Conservation (phyloP, 257 asterid species). For the Haberlea rhodopensis region DNA sequence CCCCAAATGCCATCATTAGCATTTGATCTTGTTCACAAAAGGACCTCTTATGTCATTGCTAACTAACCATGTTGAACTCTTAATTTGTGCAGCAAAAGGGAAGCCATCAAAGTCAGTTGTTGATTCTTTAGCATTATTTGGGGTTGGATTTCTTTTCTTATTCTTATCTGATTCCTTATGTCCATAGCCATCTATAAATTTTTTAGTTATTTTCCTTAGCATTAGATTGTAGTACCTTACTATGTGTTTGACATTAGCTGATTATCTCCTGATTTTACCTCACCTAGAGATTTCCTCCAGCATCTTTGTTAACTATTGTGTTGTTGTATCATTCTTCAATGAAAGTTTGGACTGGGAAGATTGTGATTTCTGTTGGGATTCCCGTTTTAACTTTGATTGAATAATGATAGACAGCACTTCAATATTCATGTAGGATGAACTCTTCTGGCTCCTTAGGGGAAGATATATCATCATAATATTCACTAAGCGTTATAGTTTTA, state of each 20-base stretch:
- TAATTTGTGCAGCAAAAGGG: slow-evolving; percentile 72
- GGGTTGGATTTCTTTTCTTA: slow-evolving; percentile 56
- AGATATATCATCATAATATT: too few relatives aligned
- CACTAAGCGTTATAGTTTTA: not conserved
- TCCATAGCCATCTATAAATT: not conserved
- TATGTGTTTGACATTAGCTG: not conserved
- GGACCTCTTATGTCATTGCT: slow-evolving; percentile 25
- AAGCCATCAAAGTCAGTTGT: slow-evolving; percentile 83
- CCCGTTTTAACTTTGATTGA: not conserved
- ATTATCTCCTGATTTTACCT: slow-evolving; percentile 5
- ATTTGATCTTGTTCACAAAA: slow-evolving; percentile 18
- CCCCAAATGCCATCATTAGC: slow-evolving; percentile 21
- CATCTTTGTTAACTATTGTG: not conserved
- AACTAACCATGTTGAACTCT: slow-evolving; percentile 22
- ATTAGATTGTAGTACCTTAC: slow-evolving; percentile 11
- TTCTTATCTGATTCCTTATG: slow-evolving; percentile 14
- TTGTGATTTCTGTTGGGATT: not conserved
- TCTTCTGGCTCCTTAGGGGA: not conserved
- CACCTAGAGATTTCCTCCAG: not conserved
- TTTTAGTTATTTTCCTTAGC: slow-evolving; percentile 21
- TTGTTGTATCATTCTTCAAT: not conserved
- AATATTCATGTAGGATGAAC: not conserved
- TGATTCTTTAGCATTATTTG: slow-evolving; percentile 87
- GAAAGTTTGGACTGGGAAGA: slow-evolving; percentile 9
- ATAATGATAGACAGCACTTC: not conserved